Evolutionary conservation across 441 rosid species (phyloP), one percentile per base, ranked within the genome.

Genomic region (Pelargonium australe): DNA sequence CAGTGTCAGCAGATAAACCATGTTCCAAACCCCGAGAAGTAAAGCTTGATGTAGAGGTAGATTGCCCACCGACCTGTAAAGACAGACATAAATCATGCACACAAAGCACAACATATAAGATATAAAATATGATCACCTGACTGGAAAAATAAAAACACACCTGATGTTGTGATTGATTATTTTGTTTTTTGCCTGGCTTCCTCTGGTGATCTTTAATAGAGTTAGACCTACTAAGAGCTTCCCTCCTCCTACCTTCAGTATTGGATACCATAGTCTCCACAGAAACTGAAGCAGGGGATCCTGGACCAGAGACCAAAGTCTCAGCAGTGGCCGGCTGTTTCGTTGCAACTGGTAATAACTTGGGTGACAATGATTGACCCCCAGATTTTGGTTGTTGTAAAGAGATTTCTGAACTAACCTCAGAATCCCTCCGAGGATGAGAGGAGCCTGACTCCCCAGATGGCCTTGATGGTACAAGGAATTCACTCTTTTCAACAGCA

Each of bases 201-300:
- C 77, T 83, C 73, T 83, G 87, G 51, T 72, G 66, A 75, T 89
- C 89, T 80, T 86, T 85, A 2, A 80, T 81, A 64, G 91, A 80
- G 78, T 79, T 85, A 57, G 86, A 83, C 77, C 84, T 73, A 68
- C 82, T 74, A 76, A 83, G 70, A 68, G 63, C 72, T 68, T 83
- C 87, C 73, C 51, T 84, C 74, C 74, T 84, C 66, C 77, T 76
- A 34, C 63, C 80, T 25, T 83, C 89, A 63, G 63, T 53, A 72
- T 63, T 75, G 57, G 71, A 37, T 41, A 13, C 55, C 49, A 60
- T 80, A 49, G 65, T 80, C 85, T 73, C 81, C 81, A 45, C 75
- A 66, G 2, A 75, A 73, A 69, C 58, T 12, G 72, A 44, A 68
- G 75, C 43, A 71, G 78, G n/a, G 17, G 75, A 58, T 10, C 53